These are phyloP conservation scores for Inga leiocalycina DNA, from an alignment of 306 rosid genomes.

Conservation along the genomic window DNA sequence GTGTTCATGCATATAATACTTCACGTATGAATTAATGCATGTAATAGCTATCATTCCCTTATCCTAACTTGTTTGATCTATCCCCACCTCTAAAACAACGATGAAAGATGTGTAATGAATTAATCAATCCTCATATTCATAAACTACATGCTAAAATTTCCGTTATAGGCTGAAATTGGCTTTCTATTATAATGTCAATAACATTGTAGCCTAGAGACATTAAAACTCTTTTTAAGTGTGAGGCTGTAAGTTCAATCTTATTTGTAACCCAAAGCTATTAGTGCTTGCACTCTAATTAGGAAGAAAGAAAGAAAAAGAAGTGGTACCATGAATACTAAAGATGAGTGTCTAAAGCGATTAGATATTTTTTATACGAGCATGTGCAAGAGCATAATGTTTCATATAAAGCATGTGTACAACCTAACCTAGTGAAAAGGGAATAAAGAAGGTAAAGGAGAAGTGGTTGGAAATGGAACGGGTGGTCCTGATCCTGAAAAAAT, in stretches of 20 bases:
- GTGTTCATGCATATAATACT: no score
- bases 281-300: no score
- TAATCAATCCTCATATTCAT: background rate
- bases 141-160: background rate
- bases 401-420: background rate
- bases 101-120: background rate
- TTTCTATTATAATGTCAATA: background rate
- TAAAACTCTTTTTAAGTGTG: no score
- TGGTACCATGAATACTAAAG: background rate
- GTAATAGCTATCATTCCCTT: no score
- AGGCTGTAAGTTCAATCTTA: no score
- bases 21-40: no score
- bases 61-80: no score
- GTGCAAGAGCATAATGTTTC: background rate
- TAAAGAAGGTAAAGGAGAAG: background rate
- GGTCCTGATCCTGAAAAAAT: background rate
- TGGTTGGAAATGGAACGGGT: background rate
- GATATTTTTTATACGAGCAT: background rate
- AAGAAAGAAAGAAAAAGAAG: background rate
- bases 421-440: background rate
- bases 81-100: background rate
- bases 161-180: background rate
- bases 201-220: no score
- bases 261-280: no score
- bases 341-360: background rate